These are phyloP conservation scores for Chaetomium sp. DNA, from an alignment of 2,329 filamentous ascomycete species.

Conservation along the genomic window DNA sequence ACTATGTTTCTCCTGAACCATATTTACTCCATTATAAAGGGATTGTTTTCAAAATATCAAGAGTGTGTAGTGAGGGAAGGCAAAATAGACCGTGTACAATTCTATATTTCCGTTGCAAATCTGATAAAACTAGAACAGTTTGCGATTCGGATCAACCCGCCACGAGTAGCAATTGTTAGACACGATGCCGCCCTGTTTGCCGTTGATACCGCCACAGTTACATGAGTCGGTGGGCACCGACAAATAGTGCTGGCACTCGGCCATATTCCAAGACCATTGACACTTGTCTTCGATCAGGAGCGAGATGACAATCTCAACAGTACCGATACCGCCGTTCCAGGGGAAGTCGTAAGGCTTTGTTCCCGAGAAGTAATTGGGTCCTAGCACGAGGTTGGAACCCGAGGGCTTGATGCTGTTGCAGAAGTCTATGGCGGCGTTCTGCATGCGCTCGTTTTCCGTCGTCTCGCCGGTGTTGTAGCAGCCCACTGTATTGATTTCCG, in stretches of 20 bases:
- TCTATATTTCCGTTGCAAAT: no score
- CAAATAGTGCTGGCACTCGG: not conserved
- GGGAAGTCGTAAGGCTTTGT: not conserved
- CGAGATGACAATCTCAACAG: not conserved
- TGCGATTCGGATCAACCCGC: slow-evolving; percentile 22
- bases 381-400: not conserved
- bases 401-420: not conserved
- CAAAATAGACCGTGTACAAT: no score
- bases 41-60: no score
- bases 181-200: not conserved
- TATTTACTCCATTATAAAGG: no score
- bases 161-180: not conserved
- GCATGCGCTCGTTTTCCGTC: not conserved
- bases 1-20: no score
- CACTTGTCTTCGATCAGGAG: no score
- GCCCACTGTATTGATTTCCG: not conserved
- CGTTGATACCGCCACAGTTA: not conserved
- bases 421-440: not conserved
- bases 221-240: not conserved
- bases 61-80: no score
- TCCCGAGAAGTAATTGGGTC: not conserved
- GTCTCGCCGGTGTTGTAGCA: not conserved
- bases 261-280: no score
- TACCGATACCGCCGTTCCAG: not conserved
- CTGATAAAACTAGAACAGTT: no score